A percentile compares a stretch with the other conserved stretches of the same genome.
phyloP scores from a whole-genome alignment of 1,284 basidiomycete genomes.

The Agaricales sp. region DNA sequence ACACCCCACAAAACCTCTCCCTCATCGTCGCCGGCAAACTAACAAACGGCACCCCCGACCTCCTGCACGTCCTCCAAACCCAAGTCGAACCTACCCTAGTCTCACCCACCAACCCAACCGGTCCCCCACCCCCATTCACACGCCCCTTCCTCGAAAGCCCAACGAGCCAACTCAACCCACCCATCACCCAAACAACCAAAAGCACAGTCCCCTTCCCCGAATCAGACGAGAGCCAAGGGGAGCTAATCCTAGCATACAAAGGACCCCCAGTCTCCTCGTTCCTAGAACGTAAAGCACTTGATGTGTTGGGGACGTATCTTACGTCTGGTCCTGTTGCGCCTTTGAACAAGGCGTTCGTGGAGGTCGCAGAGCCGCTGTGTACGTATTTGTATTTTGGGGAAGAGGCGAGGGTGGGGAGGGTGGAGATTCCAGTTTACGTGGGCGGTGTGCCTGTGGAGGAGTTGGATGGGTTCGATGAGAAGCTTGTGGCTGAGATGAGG shows the following conservation, averaged over 20 bases:
- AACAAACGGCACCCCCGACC: constrained; percentile 53
- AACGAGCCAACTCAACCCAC: constrained; percentile 55
- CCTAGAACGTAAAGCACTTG: constrained; percentile 67
- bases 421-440: constrained; percentile 71
- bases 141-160: constrained; percentile 90
- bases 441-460: constrained; percentile 80
- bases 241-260: constrained; percentile 73
- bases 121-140: constrained; percentile 73
- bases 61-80: constrained; percentile 71
- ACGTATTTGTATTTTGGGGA: constrained; percentile 83
- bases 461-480: constrained; percentile 63
- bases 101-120: constrained; percentile 59
- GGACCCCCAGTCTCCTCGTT: constrained; percentile 73
- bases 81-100: constrained; percentile 78
- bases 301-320: constrained; percentile 82
- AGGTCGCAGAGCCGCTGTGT: constrained; percentile 77
- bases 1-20: constrained; percentile 91
- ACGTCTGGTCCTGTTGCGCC: constrained; percentile 87
- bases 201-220: constrained; percentile 92
- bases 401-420: constrained; percentile 65
- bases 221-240: constrained; percentile 76
- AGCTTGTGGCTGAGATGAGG: constrained; percentile 62
- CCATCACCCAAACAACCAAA: constrained; percentile 43
- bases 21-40: constrained; percentile 78
- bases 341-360: constrained; percentile 88